phyloP scores from a whole-genome alignment of 257 asterid genomes.

The Nemophila menziesii region DNA sequence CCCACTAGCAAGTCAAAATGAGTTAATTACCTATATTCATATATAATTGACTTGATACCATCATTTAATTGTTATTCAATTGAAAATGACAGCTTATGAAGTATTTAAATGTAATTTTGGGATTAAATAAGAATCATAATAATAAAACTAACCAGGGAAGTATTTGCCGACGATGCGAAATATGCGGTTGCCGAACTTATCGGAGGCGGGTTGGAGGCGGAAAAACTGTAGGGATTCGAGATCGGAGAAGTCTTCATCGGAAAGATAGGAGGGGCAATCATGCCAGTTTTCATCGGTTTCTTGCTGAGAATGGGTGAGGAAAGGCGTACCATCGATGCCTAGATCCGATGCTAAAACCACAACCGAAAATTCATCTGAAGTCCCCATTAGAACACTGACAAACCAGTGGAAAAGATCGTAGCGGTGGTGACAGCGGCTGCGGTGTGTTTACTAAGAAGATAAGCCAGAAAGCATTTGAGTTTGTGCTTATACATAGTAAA shows the following conservation, averaged over 20 bases:
- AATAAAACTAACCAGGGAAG: slow-evolving; percentile 55
- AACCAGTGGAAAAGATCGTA: neutral
- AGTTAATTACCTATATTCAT: too few relatives aligned
- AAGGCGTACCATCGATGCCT: slow-evolving; percentile 76
- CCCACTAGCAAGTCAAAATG: neutral
- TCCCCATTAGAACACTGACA: slow-evolving; percentile 12
- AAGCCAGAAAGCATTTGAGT: too few relatives aligned
- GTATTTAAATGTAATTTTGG: neutral
- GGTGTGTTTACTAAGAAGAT: neutral
- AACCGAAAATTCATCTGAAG: slow-evolving; percentile 61
- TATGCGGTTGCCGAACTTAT: slow-evolving; percentile 61
- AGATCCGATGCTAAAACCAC: slow-evolving; percentile 89
- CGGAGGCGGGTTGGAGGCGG: slow-evolving; percentile 61
- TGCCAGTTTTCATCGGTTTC: slow-evolving; percentile 57
- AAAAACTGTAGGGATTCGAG: slow-evolving; percentile 72
- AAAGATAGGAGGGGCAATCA: slow-evolving; percentile 49
- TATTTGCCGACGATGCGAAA: slow-evolving; percentile 86
- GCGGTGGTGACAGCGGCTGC: neutral
- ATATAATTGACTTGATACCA: neutral
- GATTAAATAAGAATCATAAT: neutral
- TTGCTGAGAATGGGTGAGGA: slow-evolving; percentile 37
- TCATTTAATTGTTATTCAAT: neutral
- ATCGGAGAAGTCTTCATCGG: slow-evolving; percentile 70
- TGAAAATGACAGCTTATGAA: neutral
- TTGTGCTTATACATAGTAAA: too few relatives aligned